phyloP scores from a whole-genome alignment of 2,329 filamentous ascomycete species.

The Penicillium vulpinum region DNA sequence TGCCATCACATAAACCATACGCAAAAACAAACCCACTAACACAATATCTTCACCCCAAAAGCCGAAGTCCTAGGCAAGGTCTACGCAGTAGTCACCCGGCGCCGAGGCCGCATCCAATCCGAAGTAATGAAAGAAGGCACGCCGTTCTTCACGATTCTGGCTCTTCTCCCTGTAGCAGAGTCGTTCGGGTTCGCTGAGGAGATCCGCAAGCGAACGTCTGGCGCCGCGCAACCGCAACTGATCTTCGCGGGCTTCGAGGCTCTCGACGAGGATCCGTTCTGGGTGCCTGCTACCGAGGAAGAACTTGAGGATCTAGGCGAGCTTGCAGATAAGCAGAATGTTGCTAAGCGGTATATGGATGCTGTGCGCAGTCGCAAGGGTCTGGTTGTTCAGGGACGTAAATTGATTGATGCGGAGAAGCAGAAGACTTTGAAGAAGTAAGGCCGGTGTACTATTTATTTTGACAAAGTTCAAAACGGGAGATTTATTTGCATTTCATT shows the following conservation, averaged over 20 bases:
- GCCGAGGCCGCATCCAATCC: conserved; percentile 82
- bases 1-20: neutral
- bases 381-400: conserved; percentile 73
- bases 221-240: conserved; percentile 86
- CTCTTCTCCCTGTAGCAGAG: conserved; percentile 85
- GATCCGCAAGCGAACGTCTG: conserved; percentile 90
- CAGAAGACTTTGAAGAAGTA: conserved; percentile 70
- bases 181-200: conserved; percentile 96
- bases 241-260: conserved; percentile 92
- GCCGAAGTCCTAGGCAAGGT: conserved; percentile 92
- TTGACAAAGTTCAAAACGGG: neutral
- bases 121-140: conserved; percentile 94
- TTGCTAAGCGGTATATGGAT: conserved; percentile 96
- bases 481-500: conserved; percentile 2
- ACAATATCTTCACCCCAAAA: conserved; percentile 33
- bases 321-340: conserved; percentile 89
- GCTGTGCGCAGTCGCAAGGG: conserved; percentile 83
- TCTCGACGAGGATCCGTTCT: conserved; percentile 93
- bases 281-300: conserved; percentile 95
- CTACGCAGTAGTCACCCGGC: conserved; percentile 95
- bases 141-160: conserved; percentile 91
- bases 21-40: conserved; percentile 2
- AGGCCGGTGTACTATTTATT: conserved; percentile 8
- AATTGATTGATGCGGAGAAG: conserved; percentile 86
- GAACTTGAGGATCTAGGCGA: conserved; percentile 95